A percentile compares a stretch with the other conserved stretches of the same genome.
Evolutionary conservation across 148 eudicot genomes (phyloP).

Genomic region (Bassia scoparia): DNA sequence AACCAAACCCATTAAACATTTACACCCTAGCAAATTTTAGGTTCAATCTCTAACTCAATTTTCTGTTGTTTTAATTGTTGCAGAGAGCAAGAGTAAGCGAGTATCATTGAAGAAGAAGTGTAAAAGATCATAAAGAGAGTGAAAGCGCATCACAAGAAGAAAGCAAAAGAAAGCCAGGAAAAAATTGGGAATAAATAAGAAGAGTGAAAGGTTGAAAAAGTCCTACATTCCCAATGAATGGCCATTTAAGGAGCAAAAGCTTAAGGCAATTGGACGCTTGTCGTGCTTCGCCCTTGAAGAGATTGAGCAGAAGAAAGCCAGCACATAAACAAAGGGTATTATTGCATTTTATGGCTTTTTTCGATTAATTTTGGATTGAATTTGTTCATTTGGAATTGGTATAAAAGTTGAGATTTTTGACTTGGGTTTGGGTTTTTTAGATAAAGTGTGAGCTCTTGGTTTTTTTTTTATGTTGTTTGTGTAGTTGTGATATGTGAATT

Average conservation of each 20-base stretch:
- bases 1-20: background rate
- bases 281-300: conserved; percentile 69
- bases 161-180: conserved; percentile 92
- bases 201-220: conserved; percentile 72
- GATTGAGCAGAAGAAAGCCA: conserved; percentile 77
- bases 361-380: too few relatives aligned
- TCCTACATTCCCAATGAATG: conserved; percentile 96
- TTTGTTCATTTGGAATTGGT: too few relatives aligned
- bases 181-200: conserved; percentile 61
- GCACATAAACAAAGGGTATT: conserved; percentile 94
- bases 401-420: too few relatives aligned
- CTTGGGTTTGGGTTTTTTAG: too few relatives aligned
- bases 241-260: conserved; percentile 98
- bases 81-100: conserved; percentile 96
- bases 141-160: conserved; percentile 91
- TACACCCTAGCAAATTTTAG: background rate
- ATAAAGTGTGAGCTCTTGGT: too few relatives aligned
- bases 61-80: background rate
- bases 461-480: too few relatives aligned
- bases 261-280: conserved; percentile 75
- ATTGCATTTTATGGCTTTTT: too few relatives aligned
- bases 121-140: conserved; percentile 75
- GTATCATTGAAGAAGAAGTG: conserved; percentile 65
- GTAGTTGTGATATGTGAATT: too few relatives aligned
- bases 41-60: background rate